Evolutionary conservation across 1,139 yeast genomes (phyloP).

Genomic region (Diutina scorzettiae): DNA sequence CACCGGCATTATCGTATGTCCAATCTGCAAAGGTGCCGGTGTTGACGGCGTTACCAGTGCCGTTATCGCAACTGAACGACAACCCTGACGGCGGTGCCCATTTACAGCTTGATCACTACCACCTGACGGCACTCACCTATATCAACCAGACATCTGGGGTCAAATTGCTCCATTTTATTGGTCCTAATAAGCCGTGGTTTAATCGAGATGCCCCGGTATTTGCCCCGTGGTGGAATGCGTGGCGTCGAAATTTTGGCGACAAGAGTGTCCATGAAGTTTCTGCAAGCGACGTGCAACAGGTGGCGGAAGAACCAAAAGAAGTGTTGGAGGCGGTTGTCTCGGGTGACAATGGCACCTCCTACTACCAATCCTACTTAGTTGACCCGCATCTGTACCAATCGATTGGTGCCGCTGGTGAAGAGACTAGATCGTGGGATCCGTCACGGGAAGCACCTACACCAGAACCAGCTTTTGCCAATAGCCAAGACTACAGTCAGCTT

Average conservation of each 20-base stretch:
- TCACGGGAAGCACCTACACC: conserved; percentile 23
- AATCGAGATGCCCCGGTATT: conserved; percentile 13
- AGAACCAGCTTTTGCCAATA: conserved; percentile 2
- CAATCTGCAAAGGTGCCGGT: neutral
- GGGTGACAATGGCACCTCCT: conserved; percentile 10
- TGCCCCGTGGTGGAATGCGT: conserved; percentile 34
- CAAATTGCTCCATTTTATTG: conserved; percentile 70
- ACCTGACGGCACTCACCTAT: conserved; percentile 17
- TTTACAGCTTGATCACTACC: conserved; percentile 12
- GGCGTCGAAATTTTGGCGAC: conserved; percentile 23
- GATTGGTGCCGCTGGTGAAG: conserved; percentile 6
- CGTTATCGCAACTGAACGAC: neutral
- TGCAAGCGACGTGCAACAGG: neutral
- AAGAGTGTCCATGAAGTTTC: conserved; percentile 9
- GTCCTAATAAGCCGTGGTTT: conserved; percentile 74
- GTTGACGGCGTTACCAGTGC: neutral
- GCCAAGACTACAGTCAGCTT: conserved; percentile 1
- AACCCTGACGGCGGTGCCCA: neutral
- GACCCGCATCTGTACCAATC: conserved; percentile 7
- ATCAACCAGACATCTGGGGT: conserved; percentile 20
- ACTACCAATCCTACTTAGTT: conserved; percentile 15
- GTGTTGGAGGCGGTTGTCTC: neutral
- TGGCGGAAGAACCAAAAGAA: neutral
- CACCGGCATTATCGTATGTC: neutral
- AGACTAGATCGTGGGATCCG: conserved; percentile 27